Percentiles rank a stretch among this genome's conserved stretches.
Conservation (phyloP, 768 basidiomycete species). For the Hygrophorus russula region DNA sequence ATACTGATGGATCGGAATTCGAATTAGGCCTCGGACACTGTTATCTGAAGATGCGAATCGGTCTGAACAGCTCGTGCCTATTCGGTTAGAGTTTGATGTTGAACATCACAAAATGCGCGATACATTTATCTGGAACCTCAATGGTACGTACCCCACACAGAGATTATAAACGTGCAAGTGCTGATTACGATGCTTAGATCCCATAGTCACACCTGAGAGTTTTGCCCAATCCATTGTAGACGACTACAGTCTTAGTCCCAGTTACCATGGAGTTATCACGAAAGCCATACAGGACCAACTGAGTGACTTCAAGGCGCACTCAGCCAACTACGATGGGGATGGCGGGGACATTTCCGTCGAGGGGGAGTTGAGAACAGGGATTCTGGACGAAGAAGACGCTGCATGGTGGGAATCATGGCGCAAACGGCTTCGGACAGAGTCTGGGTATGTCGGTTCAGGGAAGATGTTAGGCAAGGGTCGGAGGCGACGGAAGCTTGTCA, state of each 20-base stretch:
- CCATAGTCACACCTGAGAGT: constrained; percentile 76
- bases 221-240: constrained; percentile 89
- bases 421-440: constrained; percentile 34
- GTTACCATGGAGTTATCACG: constrained; percentile 56
- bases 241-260: constrained; percentile 69
- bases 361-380: constrained; percentile 23
- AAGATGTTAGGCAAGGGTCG: constrained; percentile 17
- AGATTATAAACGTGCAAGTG: background rate
- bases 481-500: constrained; percentile 30
- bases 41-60: constrained; percentile 43
- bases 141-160: constrained; percentile 47
- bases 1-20: background rate
- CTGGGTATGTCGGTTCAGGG: constrained; percentile 15
- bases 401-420: constrained; percentile 70
- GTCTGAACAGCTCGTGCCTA: constrained; percentile 81
- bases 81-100: constrained; percentile 93
- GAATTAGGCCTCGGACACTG: constrained; percentile 48
- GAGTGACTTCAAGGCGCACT: constrained; percentile 65
- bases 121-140: constrained; percentile 95
- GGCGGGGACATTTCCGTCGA: constrained; percentile 19
- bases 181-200: constrained; percentile 40
- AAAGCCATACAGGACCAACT: constrained; percentile 86
- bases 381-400: constrained; percentile 35
- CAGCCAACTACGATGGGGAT: constrained; percentile 40
- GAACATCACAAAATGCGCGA: constrained; percentile 92